Percentiles rank a stretch among this genome's conserved stretches.
These are phyloP conservation scores for Phyllostachys edulis DNA, from an alignment of 176 grass and related monocot species.

Conservation along the genomic window DNA sequence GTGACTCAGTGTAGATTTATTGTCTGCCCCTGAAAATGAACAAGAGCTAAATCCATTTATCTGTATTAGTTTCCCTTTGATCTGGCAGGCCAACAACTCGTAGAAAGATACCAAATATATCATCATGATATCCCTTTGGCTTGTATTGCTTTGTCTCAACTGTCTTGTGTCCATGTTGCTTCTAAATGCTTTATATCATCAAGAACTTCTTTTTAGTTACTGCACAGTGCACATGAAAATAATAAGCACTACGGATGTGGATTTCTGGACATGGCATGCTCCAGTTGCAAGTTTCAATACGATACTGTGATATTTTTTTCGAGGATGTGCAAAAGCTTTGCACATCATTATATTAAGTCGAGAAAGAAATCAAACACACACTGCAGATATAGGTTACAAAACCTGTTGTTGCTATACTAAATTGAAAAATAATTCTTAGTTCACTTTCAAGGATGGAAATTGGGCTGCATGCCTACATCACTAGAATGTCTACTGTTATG, in stretches of 20 bases:
- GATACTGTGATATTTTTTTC: constrained; percentile 1
- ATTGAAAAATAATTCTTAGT: not conserved
- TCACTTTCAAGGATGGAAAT: too few species aligned
- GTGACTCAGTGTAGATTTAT: constrained; percentile 6
- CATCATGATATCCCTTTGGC: not conserved
- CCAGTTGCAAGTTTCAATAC: not conserved
- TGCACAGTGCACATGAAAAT: not conserved
- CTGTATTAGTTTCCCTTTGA: not conserved
- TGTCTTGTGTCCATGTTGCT: not conserved
- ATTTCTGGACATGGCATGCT: not conserved
- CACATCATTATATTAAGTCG: too few species aligned
- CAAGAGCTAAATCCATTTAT: not conserved
- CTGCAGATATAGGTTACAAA: too few species aligned
- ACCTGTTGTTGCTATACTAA: not conserved
- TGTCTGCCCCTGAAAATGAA: not conserved
- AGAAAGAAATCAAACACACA: too few species aligned
- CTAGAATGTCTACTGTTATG: too few species aligned
- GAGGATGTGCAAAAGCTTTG: too few species aligned
- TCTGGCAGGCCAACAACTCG: not conserved
- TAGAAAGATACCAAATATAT: not conserved
- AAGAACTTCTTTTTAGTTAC: not conserved
- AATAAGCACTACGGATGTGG: not conserved
- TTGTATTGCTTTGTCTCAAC: not conserved
- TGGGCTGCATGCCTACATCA: too few species aligned
- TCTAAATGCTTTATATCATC: too few species aligned